Evolutionary conservation across 129 eudicot species (phyloP), one percentile per base, ranked within the genome.

Genomic region (Centrapalus pauciflorus): DNA sequence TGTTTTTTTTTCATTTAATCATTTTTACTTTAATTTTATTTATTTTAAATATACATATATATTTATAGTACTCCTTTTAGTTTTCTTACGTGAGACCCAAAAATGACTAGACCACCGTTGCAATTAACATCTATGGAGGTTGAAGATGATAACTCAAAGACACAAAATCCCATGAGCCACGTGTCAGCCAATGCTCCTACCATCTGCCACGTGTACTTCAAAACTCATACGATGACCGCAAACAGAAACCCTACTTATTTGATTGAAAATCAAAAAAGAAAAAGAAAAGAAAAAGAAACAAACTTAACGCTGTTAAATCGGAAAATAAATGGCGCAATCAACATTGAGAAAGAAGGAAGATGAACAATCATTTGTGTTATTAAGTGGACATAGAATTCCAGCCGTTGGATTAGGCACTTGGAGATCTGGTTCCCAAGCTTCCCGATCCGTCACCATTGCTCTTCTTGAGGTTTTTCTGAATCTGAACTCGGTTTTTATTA

Each of bases 381-480:
- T 71, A 55, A 87, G 90, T 10, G 90, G 90, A 1, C 95, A 77
- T 52, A 66, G 25, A 2, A 87, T 87, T 5, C 95, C 88, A 0
- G 85, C 90, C 4, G 73, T 84, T 63, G 95, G 95, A 50, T 61
- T 87, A 16, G 90, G 88, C 11, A 84, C 95, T 9, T 87, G 95
- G 95, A 56, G 52, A 64, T 71, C 95, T 4, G 76, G 64, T n/a
- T 61, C 76, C 0, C 77, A 76, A 62, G 81, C 95, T 30, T 32
- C 55, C 11, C 19, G 77, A 61, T 84, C 86, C 27, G 86, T 84
- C 52, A 32, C 59, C 61, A 72, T 80, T 17, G 91, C 91, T 13
- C 50, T 87, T 55, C 52, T 75, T 59, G 86, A 84, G 88, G 90
- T 87, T 23, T 24, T 32, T 38, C 20, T 34, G 10, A 1, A 21